phyloP scores from a whole-genome alignment of 83 land plant genomes.

The Isoetes engelmannii region DNA sequence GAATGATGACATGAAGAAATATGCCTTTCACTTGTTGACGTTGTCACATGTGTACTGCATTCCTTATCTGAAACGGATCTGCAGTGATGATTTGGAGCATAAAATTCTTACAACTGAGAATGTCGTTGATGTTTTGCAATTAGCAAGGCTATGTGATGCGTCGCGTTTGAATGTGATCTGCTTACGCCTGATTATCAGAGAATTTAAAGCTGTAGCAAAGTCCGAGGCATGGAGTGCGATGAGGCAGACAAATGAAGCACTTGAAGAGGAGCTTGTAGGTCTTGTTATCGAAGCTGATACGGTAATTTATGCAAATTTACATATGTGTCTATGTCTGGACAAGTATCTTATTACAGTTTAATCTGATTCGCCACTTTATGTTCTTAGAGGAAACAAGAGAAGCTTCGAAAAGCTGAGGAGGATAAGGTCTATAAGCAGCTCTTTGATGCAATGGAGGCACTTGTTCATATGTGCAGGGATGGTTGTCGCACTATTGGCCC shows the following conservation, averaged over 20 bases:
- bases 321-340: background rate
- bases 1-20: slow-evolving; percentile 29
- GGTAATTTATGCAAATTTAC: slow-evolving; percentile 33
- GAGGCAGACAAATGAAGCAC: slow-evolving; percentile 51
- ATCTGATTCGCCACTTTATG: background rate
- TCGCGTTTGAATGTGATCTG: slow-evolving; percentile 57
- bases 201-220: slow-evolving; percentile 57
- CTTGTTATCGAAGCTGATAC: slow-evolving; percentile 67
- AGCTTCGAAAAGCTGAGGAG: slow-evolving; percentile 55
- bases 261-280: slow-evolving; percentile 74
- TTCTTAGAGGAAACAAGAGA: slow-evolving; percentile 58
- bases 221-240: slow-evolving; percentile 84
- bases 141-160: slow-evolving; percentile 77
- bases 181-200: slow-evolving; percentile 42
- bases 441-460: slow-evolving; percentile 87
- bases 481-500: slow-evolving; percentile 96
- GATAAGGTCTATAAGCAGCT: slow-evolving; percentile 67
- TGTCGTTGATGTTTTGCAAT: slow-evolving; percentile 57
- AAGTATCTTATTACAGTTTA: background rate
- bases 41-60: slow-evolving; percentile 30
- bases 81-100: slow-evolving; percentile 22
- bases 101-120: slow-evolving; percentile 30
- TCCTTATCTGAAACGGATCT: slow-evolving; percentile 26
- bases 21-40: slow-evolving; percentile 27
- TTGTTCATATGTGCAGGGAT: slow-evolving; percentile 85